These are phyloP conservation scores for Hyphopichia khmerensis DNA, from an alignment of 1,139 yeast genomes.

Conservation along the genomic window DNA sequence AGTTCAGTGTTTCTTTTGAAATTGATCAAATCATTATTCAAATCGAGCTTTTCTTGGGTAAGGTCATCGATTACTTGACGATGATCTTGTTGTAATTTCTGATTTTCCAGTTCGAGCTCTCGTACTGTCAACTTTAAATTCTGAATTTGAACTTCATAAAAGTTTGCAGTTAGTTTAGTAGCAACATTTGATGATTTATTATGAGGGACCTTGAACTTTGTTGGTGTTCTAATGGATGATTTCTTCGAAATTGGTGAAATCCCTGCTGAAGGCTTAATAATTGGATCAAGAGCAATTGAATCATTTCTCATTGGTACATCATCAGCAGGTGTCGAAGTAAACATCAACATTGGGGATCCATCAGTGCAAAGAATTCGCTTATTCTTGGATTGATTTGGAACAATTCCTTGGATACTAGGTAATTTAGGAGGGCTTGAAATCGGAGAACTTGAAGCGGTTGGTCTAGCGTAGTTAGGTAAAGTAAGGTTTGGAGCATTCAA, in stretches of 20 bases:
- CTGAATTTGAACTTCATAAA: conserved; percentile 7
- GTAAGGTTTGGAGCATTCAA: conserved; percentile 4
- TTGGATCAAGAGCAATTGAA: background rate
- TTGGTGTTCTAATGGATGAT: conserved; percentile 2
- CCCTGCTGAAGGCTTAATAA: background rate
- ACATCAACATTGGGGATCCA: conserved; percentile 2
- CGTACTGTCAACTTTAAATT: conserved; percentile 10
- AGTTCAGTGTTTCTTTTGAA: conserved; percentile 2
- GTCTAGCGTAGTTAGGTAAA: conserved; percentile 31
- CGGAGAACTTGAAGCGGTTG: conserved; percentile 22
- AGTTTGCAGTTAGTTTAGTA: conserved; percentile 4
- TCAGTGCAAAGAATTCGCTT: conserved; percentile 1
- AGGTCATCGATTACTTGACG: conserved; percentile 6
- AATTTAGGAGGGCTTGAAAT: background rate
- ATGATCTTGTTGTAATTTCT: conserved; percentile 11
- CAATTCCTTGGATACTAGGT: background rate
- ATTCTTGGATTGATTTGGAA: background rate
- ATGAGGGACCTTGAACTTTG: conserved; percentile 1
- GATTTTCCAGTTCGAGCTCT: conserved; percentile 11
- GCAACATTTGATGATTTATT: background rate
- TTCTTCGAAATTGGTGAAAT: background rate
- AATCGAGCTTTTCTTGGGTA: conserved; percentile 5
- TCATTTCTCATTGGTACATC: background rate
- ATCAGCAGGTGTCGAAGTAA: conserved; percentile 1
- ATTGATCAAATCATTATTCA: conserved; percentile 7